Percentiles rank a stretch among this genome's conserved stretches.
Conservation (phyloP, 2,329 filamentous ascomycete species). For the Sporothrix protearum region DNA sequence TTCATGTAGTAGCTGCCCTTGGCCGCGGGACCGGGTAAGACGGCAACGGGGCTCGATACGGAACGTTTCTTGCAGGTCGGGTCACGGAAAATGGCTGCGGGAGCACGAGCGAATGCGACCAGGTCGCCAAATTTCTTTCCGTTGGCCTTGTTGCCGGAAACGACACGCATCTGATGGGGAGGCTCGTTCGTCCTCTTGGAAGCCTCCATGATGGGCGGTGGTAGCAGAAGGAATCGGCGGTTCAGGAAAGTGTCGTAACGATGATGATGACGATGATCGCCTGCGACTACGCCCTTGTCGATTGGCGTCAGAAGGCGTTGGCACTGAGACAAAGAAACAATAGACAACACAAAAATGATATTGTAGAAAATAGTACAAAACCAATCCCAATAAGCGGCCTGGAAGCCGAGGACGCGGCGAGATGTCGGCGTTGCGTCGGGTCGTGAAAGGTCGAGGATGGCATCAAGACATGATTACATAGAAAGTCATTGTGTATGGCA, state of each 20-base stretch:
- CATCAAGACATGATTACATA: not conserved
- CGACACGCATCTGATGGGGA: not conserved
- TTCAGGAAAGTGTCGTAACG: not conserved
- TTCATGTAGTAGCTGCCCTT: conserved; percentile 17
- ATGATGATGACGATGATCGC: not conserved
- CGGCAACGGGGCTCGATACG: conserved; percentile 13
- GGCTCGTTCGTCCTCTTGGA: not conserved
- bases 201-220: not conserved
- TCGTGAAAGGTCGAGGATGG: not conserved
- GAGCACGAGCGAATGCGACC: not conserved
- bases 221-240: not conserved
- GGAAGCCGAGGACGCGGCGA: not conserved
- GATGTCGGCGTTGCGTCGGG: not conserved
- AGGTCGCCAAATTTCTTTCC: not conserved
- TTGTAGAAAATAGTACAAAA: not conserved
- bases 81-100: conserved; percentile 9
- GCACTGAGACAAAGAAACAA: not conserved
- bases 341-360: not conserved
- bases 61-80: conserved; percentile 18
- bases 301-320: too few relatives aligned
- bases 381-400: too few relatives aligned
- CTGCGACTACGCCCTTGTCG: not conserved
- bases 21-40: not conserved
- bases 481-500: not conserved
- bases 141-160: not conserved